Evolutionary conservation across 129 eudicot species (phyloP).

Genomic region (Flaveria sonorensis): DNA sequence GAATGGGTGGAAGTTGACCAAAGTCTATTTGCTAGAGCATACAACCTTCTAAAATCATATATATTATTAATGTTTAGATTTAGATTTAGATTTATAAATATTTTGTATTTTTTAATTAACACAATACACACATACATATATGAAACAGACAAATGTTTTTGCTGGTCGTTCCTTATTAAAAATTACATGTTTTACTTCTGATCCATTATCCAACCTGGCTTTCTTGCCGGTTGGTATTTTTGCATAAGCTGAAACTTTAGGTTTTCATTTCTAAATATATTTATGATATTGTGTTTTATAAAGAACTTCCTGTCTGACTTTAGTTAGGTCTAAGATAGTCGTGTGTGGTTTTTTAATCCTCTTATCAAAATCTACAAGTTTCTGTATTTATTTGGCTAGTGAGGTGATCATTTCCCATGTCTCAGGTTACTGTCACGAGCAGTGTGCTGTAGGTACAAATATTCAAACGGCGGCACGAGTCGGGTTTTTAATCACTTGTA

Average conservation of each 20-base stretch:
- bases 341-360: background rate
- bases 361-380: slow-evolving; percentile 1
- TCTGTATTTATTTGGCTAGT: background rate
- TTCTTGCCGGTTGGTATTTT: background rate
- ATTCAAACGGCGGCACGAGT: slow-evolving; percentile 42
- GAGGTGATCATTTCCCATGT: background rate
- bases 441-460: slow-evolving; percentile 57
- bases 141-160: background rate
- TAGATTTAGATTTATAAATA: background rate
- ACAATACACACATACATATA: background rate
- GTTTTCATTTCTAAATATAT: background rate
- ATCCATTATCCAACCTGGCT: background rate
- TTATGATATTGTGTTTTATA: background rate
- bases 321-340: background rate
- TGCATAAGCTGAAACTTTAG: background rate
- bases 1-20: background rate
- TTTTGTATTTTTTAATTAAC: background rate
- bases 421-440: slow-evolving; percentile 83
- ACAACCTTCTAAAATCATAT: background rate
- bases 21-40: background rate
- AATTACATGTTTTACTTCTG: background rate
- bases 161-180: background rate
- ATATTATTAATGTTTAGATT: background rate
- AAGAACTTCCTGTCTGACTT: background rate
- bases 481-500: slow-evolving; percentile 63